Evolutionary conservation across 75 land plant genomes (phyloP), one percentile per base, ranked within the genome.

Genomic region (Pinus tabuliformis): DNA sequence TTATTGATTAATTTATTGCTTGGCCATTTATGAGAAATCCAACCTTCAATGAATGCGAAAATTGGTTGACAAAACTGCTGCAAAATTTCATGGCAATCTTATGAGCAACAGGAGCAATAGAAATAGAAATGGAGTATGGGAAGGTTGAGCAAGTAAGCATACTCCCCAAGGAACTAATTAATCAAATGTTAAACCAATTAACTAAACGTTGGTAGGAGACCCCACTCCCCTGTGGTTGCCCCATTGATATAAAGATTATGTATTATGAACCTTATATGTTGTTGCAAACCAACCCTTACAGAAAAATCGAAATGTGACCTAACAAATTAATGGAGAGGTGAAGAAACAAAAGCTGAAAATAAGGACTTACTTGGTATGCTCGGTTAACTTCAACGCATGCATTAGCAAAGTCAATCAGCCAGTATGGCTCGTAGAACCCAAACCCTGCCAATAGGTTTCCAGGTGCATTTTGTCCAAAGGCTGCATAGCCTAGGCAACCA

Each of bases 391-490:
- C 86, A 59, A 90, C 80, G 76, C 93, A 90, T 14, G 85, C 88
- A 78, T 92, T 90, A 20, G 91, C 92, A 65, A 90, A 83, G 80
- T 88, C 91, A 66, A 90, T 61, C 8, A 92, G 82, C 94, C 94
- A 90, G 62, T 80, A 88, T 7, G 90, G 90, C 75, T 84, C 83
- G 37, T 84, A 88, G 77, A 90, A 87, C 20, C 92, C 90, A 64
- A 90, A 90, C 2, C 88, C 92, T 4, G 94, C 87, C 62, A 92
- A 71, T 70, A 92, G 81, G 56, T 92, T 84, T 52, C 94, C 94
- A 2, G 90, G 94, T 42, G 91, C 85, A 6, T 78, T 57, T 56
- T 92, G 63, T 16, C 94, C 94, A 81, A 92, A 92, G 26, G 95
- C 90, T 28, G 92, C 92, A 86, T 92, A 90, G 7, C 95, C 95